Base-by-base conservation (phyloP, 495 filamentous ascomycete species). In the Neurospora sp. region DNA sequence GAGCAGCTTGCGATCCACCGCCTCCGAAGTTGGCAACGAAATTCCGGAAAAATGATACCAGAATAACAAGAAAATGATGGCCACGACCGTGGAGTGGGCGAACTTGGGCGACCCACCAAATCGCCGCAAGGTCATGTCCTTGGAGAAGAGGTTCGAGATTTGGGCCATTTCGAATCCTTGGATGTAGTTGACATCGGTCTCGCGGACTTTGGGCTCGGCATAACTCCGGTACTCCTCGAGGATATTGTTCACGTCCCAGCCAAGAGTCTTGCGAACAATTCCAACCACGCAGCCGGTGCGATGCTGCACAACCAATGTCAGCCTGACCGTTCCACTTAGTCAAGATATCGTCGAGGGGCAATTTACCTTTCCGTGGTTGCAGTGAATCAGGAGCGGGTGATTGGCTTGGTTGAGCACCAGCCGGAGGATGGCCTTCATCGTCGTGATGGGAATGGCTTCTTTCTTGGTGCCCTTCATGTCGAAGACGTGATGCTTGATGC, bases 261-360 rank as follows among this genome's bases (percentile, higher is more conserved):
- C 89, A 42, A 86, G 82, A 12, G 89, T 75, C 77, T 90, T 91
- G 42, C 93, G 89, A 42, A 96, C 85, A 72, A 90, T 88, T 23
- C 86, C 93, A 54, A 93, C 86, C 11, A 93, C 89, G 77, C 93
- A 96, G 44, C 93, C 93, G 39, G 93, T 96, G 31, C 93, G 92
- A 77, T 97, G 93, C 88, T 92, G 73, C 23, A n/a, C 27, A 18
- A 41, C 18, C 37, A 35, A 66, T 35, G 74, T 81, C 41, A 82
- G 78, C 42, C n/a, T 75, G 16, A 27, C n/a, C 12, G 18, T 3
- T 12, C 44, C 54, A 37, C 23, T 18, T 18, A 9, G 14, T 16
- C 54, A 35, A 35, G 11, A 66, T 35, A 35, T 35, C 3, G 27
- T 66, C 20, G n/a, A 40, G 23, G 9, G 11, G 4, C 23, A 37